Evolutionary conservation across 768 basidiomycete species (phyloP).

Genomic region (Russula abietina): DNA sequence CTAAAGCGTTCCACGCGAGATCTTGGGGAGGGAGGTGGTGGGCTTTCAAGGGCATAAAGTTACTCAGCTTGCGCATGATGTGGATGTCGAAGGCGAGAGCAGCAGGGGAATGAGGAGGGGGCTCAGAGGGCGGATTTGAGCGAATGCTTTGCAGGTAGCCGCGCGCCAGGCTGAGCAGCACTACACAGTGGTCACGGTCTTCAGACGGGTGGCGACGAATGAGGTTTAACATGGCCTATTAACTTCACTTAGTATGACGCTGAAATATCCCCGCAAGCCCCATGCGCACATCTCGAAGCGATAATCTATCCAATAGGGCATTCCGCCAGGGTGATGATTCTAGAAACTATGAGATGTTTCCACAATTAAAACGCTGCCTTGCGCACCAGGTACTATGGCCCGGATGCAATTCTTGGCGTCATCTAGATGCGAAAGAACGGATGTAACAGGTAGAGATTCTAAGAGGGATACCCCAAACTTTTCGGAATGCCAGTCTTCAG

Average conservation of each 20-base stretch:
- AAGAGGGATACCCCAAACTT: conserved; percentile 76
- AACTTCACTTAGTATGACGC: neutral
- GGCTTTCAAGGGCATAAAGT: conserved; percentile 62
- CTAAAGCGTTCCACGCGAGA: conserved; percentile 47
- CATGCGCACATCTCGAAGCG: conserved; percentile 19
- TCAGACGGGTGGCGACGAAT: conserved; percentile 40
- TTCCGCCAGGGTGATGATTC: conserved; percentile 20
- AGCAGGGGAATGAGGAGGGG: conserved; percentile 42
- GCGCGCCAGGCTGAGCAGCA: conserved; percentile 38
- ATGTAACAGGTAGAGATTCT: conserved; percentile 53
- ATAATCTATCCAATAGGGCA: conserved; percentile 20
- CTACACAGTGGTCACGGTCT: conserved; percentile 34
- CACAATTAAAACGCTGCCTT: neutral
- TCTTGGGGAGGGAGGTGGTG: conserved; percentile 45
- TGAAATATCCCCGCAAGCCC: neutral
- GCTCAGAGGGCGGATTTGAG: conserved; percentile 34
- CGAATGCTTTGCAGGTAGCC: conserved; percentile 40
- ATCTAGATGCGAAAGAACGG: conserved; percentile 50
- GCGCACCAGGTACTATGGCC: conserved; percentile 17
- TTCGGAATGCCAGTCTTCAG: conserved; percentile 87
- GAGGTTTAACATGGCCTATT: conserved; percentile 46
- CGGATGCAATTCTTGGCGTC: conserved; percentile 58
- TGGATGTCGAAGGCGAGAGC: conserved; percentile 57
- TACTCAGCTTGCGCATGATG: conserved; percentile 59
- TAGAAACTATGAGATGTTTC: conserved; percentile 3